Base-by-base conservation (phyloP, 2,329 filamentous ascomycete species). In the Aspergillus sp. region DNA sequence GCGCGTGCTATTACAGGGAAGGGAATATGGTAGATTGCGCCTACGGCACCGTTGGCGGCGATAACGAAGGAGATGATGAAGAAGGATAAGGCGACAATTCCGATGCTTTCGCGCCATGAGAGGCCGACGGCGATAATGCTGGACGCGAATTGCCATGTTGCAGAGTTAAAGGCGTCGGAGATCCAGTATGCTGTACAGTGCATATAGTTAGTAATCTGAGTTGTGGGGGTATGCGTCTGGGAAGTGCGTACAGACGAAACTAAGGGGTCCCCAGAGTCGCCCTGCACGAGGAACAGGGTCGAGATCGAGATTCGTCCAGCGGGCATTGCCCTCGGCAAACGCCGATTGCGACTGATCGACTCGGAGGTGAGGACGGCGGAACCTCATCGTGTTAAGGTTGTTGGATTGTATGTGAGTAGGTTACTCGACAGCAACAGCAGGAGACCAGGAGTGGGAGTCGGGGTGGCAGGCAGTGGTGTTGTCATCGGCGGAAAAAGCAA, bases 31-130 rank as follows among this genome's bases (percentile, higher is more conserved):
- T 85, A 79, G 68, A 77, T 76, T 17, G 77, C 76, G 34, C 79
- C 80, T 51, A 87, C 81, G 15, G 85, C 84, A 22, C 87, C 85
- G 66, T 86, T 88, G 11, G 83, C 78, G 13, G 84, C 83, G 48
- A 89, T 88, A n/a, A 89, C 85, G 48, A 86, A 79, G 41, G 81
- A 83, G 46, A 85, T 81, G 60, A 84, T 82, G 68, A 84, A 81
- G 73, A 83, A 83, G 17, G 77, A 79, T 19, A 83, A 71, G 17
- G 82, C 81, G 31, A 84, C 80, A 60, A 85, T 87, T 48, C 75
- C 79, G 7, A 74, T 51, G 1, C 71, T 71, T 54, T 88, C 85
- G 52, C 80, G 77, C 79, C 84, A 87, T 57, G 78, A 82, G 22
- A 87, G 75, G 3, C 85, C 84, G 25, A 83, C 78, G 11, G 80